Percentiles rank a stretch among this genome's conserved stretches.
These are phyloP conservation scores for Yamadazyma phyllophila DNA, from an alignment of 805 yeast genomes.

Conservation along the genomic window DNA sequence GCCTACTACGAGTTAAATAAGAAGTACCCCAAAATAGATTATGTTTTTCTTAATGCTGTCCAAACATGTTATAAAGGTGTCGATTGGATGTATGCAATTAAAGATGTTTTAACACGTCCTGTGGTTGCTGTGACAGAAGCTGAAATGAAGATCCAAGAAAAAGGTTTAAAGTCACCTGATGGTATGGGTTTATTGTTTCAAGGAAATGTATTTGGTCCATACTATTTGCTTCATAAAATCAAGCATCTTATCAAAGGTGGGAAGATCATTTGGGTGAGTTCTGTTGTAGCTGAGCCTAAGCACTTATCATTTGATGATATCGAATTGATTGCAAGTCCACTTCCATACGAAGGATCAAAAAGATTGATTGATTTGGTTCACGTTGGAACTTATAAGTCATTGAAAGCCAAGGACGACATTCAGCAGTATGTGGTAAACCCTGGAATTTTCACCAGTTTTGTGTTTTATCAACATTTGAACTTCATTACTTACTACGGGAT, in stretches of 20 bases:
- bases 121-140: conserved; percentile 86
- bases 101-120: conserved; percentile 65
- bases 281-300: conserved; percentile 76
- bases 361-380: conserved; percentile 82
- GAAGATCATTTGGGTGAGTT: conserved; percentile 78
- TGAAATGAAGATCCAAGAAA: conserved; percentile 75
- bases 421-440: conserved; percentile 85
- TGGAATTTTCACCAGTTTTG: conserved; percentile 84
- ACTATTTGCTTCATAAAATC: conserved; percentile 71
- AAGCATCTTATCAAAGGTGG: conserved; percentile 57
- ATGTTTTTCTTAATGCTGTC: conserved; percentile 83
- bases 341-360: conserved; percentile 90
- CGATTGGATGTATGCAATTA: conserved; percentile 77
- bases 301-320: conserved; percentile 73
- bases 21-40: conserved; percentile 68
- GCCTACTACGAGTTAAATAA: conserved; percentile 70
- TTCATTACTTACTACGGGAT: conserved; percentile 81
- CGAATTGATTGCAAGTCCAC: conserved; percentile 59
- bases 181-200: conserved; percentile 87
- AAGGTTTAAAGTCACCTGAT: conserved; percentile 75
- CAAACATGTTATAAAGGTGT: conserved; percentile 86
- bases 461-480: conserved; percentile 74
- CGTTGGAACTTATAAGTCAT: conserved; percentile 57
- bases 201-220: conserved; percentile 96
- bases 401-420: conserved; percentile 51